Percentiles rank a stretch among this genome's conserved stretches.
These are phyloP conservation scores for Bauhinia variegata DNA, from an alignment of 306 rosid genomes.

Conservation along the genomic window DNA sequence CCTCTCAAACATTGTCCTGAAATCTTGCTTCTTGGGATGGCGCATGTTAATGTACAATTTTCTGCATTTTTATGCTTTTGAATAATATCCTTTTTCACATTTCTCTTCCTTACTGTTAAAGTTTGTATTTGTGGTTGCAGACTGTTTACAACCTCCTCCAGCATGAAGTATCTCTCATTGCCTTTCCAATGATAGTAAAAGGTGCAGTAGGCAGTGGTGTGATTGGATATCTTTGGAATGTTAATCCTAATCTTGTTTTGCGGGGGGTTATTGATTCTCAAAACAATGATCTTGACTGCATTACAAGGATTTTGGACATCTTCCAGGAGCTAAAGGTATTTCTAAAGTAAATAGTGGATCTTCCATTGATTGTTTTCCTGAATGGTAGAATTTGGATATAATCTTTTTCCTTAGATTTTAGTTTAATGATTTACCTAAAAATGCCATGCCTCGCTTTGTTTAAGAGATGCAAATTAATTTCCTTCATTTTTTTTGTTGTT, in stretches of 20 bases:
- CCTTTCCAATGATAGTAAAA: conserved; percentile 71
- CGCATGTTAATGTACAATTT: conserved; percentile 68
- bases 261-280: conserved; percentile 75
- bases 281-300: conserved; percentile 63
- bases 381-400: neutral
- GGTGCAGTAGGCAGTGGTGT: conserved; percentile 60
- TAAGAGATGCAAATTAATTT: neutral
- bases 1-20: conserved; percentile 94
- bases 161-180: conserved; percentile 68
- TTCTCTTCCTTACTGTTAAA: conserved; percentile 26
- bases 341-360: conserved; percentile 30
- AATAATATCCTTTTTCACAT: neutral
- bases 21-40: conserved; percentile 89
- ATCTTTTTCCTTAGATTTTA: neutral
- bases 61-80: neutral
- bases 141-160: conserved; percentile 90
- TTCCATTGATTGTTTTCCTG: conserved; percentile 26
- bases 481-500: neutral
- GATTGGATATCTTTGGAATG: conserved; percentile 84
- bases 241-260: conserved; percentile 69
- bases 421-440: neutral
- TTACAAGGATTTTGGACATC: conserved; percentile 69
- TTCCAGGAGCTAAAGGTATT: conserved; percentile 86
- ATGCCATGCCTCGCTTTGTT: conserved; percentile 15
- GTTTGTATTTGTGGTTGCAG: conserved; percentile 56